Evolutionary conservation across 176 grass and related monocot species (phyloP).

Genomic region (sorghum (Sorghum bicolor)): DNA sequence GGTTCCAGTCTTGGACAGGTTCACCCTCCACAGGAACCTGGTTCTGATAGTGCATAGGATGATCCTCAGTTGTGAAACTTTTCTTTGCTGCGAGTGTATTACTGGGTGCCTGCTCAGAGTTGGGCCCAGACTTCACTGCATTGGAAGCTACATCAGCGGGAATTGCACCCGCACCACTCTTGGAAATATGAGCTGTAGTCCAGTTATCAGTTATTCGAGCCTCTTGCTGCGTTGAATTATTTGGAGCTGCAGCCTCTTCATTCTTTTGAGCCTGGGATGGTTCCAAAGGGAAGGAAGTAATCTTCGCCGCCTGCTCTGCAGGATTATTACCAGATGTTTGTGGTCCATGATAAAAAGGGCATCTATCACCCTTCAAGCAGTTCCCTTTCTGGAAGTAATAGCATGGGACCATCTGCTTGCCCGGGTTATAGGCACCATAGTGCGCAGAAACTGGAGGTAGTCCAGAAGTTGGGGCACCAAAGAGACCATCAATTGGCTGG

Average conservation of each 20-base stretch:
- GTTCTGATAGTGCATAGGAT: slow-evolving; percentile 43
- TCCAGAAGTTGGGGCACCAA: slow-evolving; percentile 50
- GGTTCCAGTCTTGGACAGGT: slow-evolving; percentile 42
- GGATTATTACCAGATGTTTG: slow-evolving; percentile 42
- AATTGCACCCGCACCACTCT: slow-evolving; percentile 19
- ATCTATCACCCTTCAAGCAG: slow-evolving; percentile 94
- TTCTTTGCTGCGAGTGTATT: slow-evolving; percentile 28
- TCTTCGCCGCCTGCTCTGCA: slow-evolving; percentile 44
- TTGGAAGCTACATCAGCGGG: slow-evolving; percentile 13
- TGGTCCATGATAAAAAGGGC: slow-evolving; percentile 71
- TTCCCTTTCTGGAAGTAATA: slow-evolving; percentile 96
- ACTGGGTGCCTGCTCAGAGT: slow-evolving; percentile 31
- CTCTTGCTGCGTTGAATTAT: slow-evolving; percentile 23
- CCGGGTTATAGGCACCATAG: slow-evolving; percentile 42
- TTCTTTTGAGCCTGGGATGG: slow-evolving; percentile 43
- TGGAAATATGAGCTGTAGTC: slow-evolving; percentile 23
- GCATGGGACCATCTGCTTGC: slow-evolving; percentile 78
- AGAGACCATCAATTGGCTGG: slow-evolving; percentile 84
- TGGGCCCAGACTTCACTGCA: slow-evolving; percentile 33
- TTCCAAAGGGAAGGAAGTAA: slow-evolving; percentile 40
- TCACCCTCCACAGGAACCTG: slow-evolving; percentile 34
- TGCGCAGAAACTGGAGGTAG: slow-evolving; percentile 33
- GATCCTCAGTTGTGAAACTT: slow-evolving; percentile 41
- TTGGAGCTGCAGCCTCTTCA: slow-evolving; percentile 23
- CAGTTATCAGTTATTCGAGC: slow-evolving; percentile 22